A percentile compares a stretch with the other conserved stretches of the same genome.
These are phyloP conservation scores for Posidonia australis DNA, from an alignment of 106 monocot species.

Conservation along the genomic window DNA sequence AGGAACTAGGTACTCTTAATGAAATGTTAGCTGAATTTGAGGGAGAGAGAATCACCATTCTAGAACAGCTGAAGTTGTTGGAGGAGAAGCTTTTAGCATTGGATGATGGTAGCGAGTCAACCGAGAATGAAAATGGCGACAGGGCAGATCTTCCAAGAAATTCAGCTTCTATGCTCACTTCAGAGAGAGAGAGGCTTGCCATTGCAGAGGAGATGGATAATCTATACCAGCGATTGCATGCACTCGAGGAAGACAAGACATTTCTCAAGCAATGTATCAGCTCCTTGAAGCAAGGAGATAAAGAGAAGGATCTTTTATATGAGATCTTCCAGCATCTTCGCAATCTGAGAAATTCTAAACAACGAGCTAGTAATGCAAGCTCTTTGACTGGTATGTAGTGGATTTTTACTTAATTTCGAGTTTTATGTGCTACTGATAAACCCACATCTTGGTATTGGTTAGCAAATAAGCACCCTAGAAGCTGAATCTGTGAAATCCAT, in stretches of 20 bases:
- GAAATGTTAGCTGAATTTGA: slow-evolving; percentile 58
- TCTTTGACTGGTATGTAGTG: background rate
- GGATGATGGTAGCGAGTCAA: slow-evolving; percentile 27
- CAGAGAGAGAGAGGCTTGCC: slow-evolving; percentile 31
- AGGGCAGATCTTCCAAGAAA: slow-evolving; percentile 12
- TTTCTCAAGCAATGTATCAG: slow-evolving; percentile 56
- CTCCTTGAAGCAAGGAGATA: slow-evolving; percentile 74
- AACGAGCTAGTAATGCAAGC: slow-evolving; percentile 25
- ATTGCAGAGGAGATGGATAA: slow-evolving; percentile 59
- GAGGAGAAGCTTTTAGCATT: slow-evolving; percentile 47
- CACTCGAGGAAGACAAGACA: slow-evolving; percentile 62
- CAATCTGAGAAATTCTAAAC: slow-evolving; percentile 48
- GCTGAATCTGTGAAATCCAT: too few relatives aligned
- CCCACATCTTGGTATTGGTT: too few relatives aligned
- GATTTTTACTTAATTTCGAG: background rate
- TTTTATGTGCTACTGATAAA: too few relatives aligned
- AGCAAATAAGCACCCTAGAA: too few relatives aligned
- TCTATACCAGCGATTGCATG: slow-evolving; percentile 60
- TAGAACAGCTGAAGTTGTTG: slow-evolving; percentile 53
- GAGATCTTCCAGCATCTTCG: slow-evolving; percentile 77
- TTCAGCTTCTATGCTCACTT: slow-evolving; percentile 11
- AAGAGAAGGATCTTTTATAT: slow-evolving; percentile 57
- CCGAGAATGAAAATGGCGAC: slow-evolving; percentile 12
- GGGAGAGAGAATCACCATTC: slow-evolving; percentile 57
- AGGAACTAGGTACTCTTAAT: slow-evolving; percentile 34